Conservation (phyloP, 2,329 filamentous ascomycete genomes). For the Hypoxylon sp. region DNA sequence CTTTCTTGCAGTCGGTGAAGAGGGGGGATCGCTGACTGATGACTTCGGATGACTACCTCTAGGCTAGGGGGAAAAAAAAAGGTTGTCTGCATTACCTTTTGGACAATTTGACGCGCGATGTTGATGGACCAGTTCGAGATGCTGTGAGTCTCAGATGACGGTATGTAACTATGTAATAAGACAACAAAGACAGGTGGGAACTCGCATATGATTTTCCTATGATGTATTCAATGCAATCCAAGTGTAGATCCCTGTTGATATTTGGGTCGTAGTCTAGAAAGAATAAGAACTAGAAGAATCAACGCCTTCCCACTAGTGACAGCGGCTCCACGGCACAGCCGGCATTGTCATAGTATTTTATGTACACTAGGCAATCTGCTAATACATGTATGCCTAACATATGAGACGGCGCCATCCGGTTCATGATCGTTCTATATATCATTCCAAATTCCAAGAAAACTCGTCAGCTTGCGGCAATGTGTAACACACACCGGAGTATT, state of each 20-base stretch:
- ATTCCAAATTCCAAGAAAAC: slow-evolving; percentile 9
- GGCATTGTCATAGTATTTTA: slow-evolving; percentile 12
- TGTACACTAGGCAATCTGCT: not conserved
- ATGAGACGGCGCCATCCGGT: not conserved
- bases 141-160: slow-evolving; percentile 39
- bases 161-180: slow-evolving; percentile 31
- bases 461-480: slow-evolving; percentile 21
- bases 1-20: slow-evolving; percentile 37
- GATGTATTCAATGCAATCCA: slow-evolving; percentile 48
- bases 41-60: slow-evolving; percentile 24
- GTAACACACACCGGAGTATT: not conserved
- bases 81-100: slow-evolving; percentile 31
- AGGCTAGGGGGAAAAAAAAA: not conserved
- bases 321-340: slow-evolving; percentile 21
- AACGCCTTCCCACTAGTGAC: slow-evolving; percentile 26
- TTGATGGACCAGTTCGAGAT: slow-evolving; percentile 20
- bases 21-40: slow-evolving; percentile 22
- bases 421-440: slow-evolving; percentile 4
- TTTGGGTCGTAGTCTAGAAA: slow-evolving; percentile 18
- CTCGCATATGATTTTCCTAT: slow-evolving; percentile 49
- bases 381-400: not conserved
- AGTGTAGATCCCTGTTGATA: slow-evolving; percentile 33
- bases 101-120: slow-evolving; percentile 36
- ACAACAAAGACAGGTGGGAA: slow-evolving; percentile 39
- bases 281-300: slow-evolving; percentile 7